Base-by-base conservation (phyloP, 2,329 filamentous ascomycete genomes). In the Paecilomyces variotii region DNA sequence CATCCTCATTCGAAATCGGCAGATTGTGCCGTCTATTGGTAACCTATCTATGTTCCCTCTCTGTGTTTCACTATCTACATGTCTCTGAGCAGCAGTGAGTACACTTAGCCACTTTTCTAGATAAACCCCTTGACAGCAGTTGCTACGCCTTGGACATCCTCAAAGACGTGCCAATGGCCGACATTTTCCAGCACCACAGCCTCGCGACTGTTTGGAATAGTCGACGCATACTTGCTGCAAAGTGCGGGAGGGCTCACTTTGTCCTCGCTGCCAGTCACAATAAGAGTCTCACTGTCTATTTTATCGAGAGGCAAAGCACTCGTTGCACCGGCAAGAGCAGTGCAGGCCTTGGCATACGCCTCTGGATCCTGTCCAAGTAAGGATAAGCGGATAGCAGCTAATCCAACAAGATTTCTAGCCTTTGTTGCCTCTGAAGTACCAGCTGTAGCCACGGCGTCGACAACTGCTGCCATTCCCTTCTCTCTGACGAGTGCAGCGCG, bases 261-360 rank as follows among this genome's bases (percentile, higher is more conserved):
- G 58, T 83, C 79, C 14, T 81, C 74, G 0, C 72, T 68, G 0
- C 80, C 80, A 0, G 77, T 78, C 1, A 83, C 60, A 50, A 83
- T 70, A 30, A 76, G 63, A 0, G 71, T 72, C n/a, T 68, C 63
- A 4, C 67, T 63, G 7, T 70, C 62, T 3, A 80, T 55, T 5
- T 65, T 60, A 24, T 68, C 61, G 2, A 79, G 62, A 25, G 74
- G 65, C 25, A 80, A 54, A 14, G 63, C 57, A 24, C 67, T 62
- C 1, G 65, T 66, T 0, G 75, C 74, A 3, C 68, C 69, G 2
- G 78, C 81, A 30, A 84, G 70, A 2, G 81, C 81, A 28, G 71
- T 70, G 50, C 79, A 81, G 0, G 74, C 81, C 60, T 84, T 84
- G 1, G 82, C 82, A 65, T 83, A 84, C 1, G 78, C 79, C 61